phyloP scores from a whole-genome alignment of 805 yeast genomes.

The Myxozyma geophila region DNA sequence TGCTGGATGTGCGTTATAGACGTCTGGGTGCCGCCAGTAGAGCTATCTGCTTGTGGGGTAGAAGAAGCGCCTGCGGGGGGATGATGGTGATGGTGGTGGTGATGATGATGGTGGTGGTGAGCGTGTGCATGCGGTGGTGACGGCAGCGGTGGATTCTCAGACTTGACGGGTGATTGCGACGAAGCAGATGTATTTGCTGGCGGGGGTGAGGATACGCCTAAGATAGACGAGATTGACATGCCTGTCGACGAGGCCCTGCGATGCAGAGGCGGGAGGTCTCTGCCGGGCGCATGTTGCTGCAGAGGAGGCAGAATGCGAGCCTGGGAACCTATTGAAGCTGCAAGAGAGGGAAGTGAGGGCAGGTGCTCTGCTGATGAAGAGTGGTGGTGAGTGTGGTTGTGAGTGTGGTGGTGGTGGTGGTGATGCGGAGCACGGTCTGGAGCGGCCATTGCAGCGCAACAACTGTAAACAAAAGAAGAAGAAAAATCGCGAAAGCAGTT shows the following conservation, averaged over 20 bases:
- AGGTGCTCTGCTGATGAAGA: slow-evolving; percentile 2
- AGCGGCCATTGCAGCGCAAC: slow-evolving; percentile 5
- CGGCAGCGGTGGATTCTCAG: slow-evolving; percentile 5
- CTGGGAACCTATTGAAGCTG: slow-evolving; percentile 13
- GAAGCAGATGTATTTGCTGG: slow-evolving; percentile 9
- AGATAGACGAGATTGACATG: slow-evolving; percentile 34
- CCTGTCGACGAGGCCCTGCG: slow-evolving; percentile 14
- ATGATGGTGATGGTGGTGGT: slow-evolving; percentile 27
- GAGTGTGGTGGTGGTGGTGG: slow-evolving; percentile 11
- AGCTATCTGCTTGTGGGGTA: neutral
- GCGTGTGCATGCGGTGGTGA: slow-evolving; percentile 20
- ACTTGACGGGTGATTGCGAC: slow-evolving; percentile 7
- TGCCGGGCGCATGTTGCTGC: slow-evolving; percentile 1
- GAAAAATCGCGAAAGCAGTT: neutral
- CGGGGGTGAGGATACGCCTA: slow-evolving; percentile 27
- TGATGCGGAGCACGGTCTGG: slow-evolving; percentile 13
- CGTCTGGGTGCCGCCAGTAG: neutral
- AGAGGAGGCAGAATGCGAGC: slow-evolving; percentile 18
- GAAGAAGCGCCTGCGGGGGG: slow-evolving; percentile 1
- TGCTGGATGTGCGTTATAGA: neutral
- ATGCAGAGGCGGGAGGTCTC: slow-evolving; percentile 20
- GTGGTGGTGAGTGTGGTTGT: slow-evolving; percentile 9
- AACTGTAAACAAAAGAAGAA: neutral
- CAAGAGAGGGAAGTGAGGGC: slow-evolving; percentile 27
- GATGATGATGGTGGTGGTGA: slow-evolving; percentile 28